Conservation (phyloP, 441 rosid species). For the Croton laevigatus region DNA sequence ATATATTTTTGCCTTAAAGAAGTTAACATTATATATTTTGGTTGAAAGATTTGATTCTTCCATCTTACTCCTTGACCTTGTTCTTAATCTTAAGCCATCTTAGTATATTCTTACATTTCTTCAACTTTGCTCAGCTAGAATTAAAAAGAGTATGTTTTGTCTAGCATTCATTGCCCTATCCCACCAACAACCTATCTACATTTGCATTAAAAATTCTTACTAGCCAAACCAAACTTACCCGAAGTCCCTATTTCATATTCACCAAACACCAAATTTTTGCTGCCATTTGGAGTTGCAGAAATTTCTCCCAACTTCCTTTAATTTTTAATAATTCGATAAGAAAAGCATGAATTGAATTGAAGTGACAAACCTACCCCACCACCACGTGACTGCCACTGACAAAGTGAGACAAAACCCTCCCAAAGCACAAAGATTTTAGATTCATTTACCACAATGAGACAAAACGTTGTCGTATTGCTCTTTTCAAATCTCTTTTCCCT, state of each 20-base stretch:
- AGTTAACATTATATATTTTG: background rate
- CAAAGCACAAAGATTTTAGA: background rate
- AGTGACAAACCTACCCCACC: constrained; percentile 33
- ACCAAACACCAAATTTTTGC: background rate
- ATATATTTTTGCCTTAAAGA: too few relatives aligned
- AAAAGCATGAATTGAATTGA: background rate
- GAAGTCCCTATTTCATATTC: background rate
- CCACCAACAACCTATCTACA: constrained; percentile 9
- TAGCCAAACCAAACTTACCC: background rate
- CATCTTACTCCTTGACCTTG: background rate
- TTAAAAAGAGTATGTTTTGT: background rate
- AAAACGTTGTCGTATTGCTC: background rate
- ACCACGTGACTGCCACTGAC: constrained; percentile 38
- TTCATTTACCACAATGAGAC: background rate
- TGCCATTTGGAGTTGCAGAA: background rate
- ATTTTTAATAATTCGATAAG: too few relatives aligned
- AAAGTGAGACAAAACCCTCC: constrained; percentile 9
- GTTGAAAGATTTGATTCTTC: background rate
- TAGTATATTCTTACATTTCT: constrained; percentile 16
- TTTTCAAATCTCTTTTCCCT: too few relatives aligned
- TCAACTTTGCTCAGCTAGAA: background rate
- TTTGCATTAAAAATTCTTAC: constrained; percentile 1
- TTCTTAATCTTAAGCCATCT: background rate
- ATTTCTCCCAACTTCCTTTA: background rate
- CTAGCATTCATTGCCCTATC: too few relatives aligned